These are phyloP conservation scores for Pseudopithomyces maydicus DNA, from an alignment of 2,329 filamentous ascomycete species.

Conservation along the genomic window DNA sequence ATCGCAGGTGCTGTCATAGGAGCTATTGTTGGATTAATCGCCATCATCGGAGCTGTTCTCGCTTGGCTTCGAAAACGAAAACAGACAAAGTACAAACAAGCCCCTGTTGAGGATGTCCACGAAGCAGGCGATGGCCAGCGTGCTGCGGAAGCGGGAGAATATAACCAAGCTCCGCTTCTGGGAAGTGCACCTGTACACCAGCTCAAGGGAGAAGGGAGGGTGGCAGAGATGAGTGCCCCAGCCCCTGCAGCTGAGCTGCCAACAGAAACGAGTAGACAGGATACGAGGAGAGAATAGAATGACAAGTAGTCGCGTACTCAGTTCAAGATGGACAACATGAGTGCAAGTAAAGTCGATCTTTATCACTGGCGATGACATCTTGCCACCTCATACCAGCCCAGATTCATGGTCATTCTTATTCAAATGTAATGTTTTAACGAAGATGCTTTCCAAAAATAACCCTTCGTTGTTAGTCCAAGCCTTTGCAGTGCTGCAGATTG, in stretches of 20 bases:
- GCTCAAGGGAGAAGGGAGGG: neutral
- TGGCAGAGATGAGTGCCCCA: neutral
- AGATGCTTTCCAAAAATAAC: too few species aligned
- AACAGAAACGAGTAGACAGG: too few species aligned
- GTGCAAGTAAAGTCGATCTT: too few species aligned
- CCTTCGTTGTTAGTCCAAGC: too few species aligned
- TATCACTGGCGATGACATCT: too few species aligned
- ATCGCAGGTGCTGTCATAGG: constrained; percentile 10
- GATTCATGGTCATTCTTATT: too few species aligned
- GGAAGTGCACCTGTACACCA: neutral
- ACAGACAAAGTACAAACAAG: neutral
- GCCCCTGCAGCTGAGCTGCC: neutral
- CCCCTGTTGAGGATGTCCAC: neutral
- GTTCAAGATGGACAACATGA: too few species aligned
- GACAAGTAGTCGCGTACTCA: too few species aligned
- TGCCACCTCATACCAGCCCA: too few species aligned
- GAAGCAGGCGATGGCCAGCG: neutral
- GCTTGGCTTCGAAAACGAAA: neutral
- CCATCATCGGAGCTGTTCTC: neutral
- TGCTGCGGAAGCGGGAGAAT: neutral
- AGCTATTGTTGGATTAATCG: neutral
- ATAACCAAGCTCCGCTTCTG: neutral
- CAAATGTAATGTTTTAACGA: too few species aligned
- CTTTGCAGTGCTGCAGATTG: too few species aligned
- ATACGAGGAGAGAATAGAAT: too few species aligned